Percentiles rank a stretch among this genome's conserved stretches.
These are phyloP conservation scores for Arxiozyma bovina DNA, from an alignment of 1,139 yeast species.

Conservation along the genomic window DNA sequence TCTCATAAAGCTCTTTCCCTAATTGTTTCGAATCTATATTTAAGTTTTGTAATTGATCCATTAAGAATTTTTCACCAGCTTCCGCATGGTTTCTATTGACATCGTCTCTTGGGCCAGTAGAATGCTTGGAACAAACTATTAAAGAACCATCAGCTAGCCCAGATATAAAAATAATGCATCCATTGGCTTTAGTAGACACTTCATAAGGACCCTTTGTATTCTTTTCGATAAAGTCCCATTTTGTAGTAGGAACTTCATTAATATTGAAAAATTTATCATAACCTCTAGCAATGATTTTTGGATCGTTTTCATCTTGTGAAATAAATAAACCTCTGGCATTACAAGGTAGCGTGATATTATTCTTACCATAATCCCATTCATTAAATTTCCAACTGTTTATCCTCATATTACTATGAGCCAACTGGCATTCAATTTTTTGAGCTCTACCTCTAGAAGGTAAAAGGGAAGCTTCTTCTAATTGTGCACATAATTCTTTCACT, in stretches of 20 bases:
- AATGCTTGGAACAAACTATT: slow-evolving; percentile 81
- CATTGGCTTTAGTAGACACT: slow-evolving; percentile 81
- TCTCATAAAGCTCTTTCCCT: slow-evolving; percentile 44
- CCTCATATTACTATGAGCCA: slow-evolving; percentile 27
- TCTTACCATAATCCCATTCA: slow-evolving; percentile 76
- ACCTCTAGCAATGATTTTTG: slow-evolving; percentile 64
- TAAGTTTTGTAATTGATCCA: slow-evolving; percentile 39
- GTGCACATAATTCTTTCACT: slow-evolving; percentile 16
- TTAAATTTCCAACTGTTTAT: slow-evolving; percentile 67
- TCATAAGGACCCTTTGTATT: slow-evolving; percentile 69
- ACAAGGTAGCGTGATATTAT: slow-evolving; percentile 49
- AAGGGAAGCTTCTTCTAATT: slow-evolving; percentile 27
- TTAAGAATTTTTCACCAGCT: slow-evolving; percentile 57
- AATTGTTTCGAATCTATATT: slow-evolving; percentile 42
- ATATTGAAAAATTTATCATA: slow-evolving; percentile 91
- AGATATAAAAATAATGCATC: slow-evolving; percentile 79
- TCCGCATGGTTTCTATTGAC: slow-evolving; percentile 59
- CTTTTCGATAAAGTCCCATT: slow-evolving; percentile 37
- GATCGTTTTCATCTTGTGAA: slow-evolving; percentile 28
- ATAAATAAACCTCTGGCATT: slow-evolving; percentile 85
- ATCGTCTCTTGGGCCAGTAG: slow-evolving; percentile 62
- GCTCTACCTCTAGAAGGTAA: slow-evolving; percentile 34
- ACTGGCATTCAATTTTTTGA: slow-evolving; percentile 28
- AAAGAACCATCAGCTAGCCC: slow-evolving; percentile 67
- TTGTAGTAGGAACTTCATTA: slow-evolving; percentile 51